Percentiles rank a stretch among this genome's conserved stretches.
Evolutionary conservation across 371 early-diverging fungal species (phyloP).

Genomic region (Conidiobolus incongruus): DNA sequence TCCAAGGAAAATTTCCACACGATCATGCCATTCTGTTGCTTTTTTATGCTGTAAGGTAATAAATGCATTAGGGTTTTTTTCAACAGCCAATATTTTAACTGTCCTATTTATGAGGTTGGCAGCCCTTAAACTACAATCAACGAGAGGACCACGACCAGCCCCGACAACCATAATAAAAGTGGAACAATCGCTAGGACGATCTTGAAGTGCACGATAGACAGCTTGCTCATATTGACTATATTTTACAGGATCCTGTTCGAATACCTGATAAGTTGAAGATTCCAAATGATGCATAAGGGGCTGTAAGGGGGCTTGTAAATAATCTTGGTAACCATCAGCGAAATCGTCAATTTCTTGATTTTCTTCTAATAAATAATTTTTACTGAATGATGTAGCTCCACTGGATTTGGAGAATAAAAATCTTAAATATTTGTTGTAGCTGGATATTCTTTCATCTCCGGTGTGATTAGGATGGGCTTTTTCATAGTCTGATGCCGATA

Average conservation of each 20-base stretch:
- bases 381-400: no score
- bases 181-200: slow-evolving; percentile 18
- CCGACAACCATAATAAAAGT: slow-evolving; percentile 73
- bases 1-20: slow-evolving; percentile 63
- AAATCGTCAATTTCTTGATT: no score
- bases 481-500: no score
- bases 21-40: slow-evolving; percentile 48
- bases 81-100: slow-evolving; percentile 62
- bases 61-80: slow-evolving; percentile 89
- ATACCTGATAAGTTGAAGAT: slow-evolving; percentile 77
- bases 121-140: slow-evolving; percentile 60
- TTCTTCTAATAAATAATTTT: no score
- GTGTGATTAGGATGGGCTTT: no score
- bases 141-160: slow-evolving; percentile 58
- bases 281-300: slow-evolving; percentile 88
- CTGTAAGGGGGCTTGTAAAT: slow-evolving; percentile 66
- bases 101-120: slow-evolving; percentile 33
- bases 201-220: slow-evolving; percentile 29
- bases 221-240: slow-evolving; percentile 74
- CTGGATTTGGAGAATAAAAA: no score
- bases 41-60: slow-evolving; percentile 47
- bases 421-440: no score
- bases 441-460: no score
- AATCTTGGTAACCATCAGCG: slow-evolving; percentile 66
- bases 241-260: slow-evolving; percentile 80